Evolutionary conservation across 768 basidiomycete genomes (phyloP).

Genomic region (Termitomyces sp.): DNA sequence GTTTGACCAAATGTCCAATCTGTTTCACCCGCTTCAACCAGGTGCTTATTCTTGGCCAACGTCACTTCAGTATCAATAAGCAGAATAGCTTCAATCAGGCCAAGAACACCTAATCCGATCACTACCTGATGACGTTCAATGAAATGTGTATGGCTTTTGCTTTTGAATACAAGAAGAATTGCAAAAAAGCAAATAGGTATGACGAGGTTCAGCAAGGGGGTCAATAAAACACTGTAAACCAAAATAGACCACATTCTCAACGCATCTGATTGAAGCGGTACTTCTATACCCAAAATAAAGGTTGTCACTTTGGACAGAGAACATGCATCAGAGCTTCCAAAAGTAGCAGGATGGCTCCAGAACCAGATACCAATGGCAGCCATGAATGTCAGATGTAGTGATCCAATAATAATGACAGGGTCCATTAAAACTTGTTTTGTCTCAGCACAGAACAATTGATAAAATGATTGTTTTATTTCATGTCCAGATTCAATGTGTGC

Average conservation of each 20-base stretch:
- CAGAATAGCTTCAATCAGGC: not conserved
- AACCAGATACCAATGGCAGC: slow-evolving; percentile 3
- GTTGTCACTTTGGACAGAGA: not conserved
- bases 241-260: not conserved
- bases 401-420: not conserved
- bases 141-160: not conserved
- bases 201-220: not conserved
- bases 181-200: not conserved
- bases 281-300: not conserved
- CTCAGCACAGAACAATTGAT: not conserved
- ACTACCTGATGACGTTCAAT: not conserved
- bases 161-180: not conserved
- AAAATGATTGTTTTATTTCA: not conserved
- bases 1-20: slow-evolving; percentile 11
- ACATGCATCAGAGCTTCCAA: not conserved
- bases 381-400: slow-evolving; percentile 1
- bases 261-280: not conserved
- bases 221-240: not conserved
- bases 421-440: not conserved
- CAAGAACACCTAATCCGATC: not conserved
- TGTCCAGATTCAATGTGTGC: not conserved
- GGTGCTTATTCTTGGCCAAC: not conserved
- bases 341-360: slow-evolving; percentile 1
- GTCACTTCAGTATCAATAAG: slow-evolving; percentile 1
- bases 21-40: not conserved